Conservation (phyloP, 176 grass and related monocot genomes). For the Urochloa ruziziensis region DNA sequence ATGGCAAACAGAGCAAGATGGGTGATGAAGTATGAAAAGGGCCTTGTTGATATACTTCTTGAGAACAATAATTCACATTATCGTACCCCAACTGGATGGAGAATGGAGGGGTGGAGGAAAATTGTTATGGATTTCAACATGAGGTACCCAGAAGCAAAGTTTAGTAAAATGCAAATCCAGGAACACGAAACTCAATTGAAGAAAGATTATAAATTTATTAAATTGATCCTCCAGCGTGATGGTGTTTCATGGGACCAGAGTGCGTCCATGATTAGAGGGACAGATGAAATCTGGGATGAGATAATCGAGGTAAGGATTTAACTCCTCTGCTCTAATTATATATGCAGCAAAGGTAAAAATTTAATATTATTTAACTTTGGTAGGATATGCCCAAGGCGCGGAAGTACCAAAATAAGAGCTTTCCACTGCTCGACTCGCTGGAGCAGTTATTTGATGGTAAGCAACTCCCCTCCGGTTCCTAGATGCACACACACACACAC, state of each 20-base stretch:
- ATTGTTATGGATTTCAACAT: constrained; percentile 40
- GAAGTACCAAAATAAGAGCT: constrained; percentile 52
- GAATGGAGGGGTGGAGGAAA: constrained; percentile 47
- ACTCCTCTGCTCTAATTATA: not conserved
- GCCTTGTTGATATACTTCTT: constrained; percentile 46
- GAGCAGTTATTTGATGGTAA: constrained; percentile 41
- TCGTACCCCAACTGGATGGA: constrained; percentile 48
- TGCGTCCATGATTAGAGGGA: constrained; percentile 46
- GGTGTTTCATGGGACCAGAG: constrained; percentile 48
- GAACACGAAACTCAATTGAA: constrained; percentile 53
- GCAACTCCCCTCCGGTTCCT: not conserved
- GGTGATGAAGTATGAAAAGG: constrained; percentile 51
- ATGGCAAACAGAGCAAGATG: constrained; percentile 53
- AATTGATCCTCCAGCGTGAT: constrained; percentile 41
- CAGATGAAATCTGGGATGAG: constrained; percentile 61
- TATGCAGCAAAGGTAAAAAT: not conserved
- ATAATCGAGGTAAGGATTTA: constrained; percentile 42
- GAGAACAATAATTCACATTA: constrained; percentile 46
- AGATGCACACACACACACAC: not conserved
- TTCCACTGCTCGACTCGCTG: constrained; percentile 41
- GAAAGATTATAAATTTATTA: constrained; percentile 49
- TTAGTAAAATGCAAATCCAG: constrained; percentile 53
- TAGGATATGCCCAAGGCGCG: constrained; percentile 49
- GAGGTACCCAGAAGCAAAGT: constrained; percentile 47
- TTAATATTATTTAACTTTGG: constrained; percentile 7